Base-by-base conservation (phyloP, 192 early-diverging fungal species). In the Allomyces arbusculus region DNA sequence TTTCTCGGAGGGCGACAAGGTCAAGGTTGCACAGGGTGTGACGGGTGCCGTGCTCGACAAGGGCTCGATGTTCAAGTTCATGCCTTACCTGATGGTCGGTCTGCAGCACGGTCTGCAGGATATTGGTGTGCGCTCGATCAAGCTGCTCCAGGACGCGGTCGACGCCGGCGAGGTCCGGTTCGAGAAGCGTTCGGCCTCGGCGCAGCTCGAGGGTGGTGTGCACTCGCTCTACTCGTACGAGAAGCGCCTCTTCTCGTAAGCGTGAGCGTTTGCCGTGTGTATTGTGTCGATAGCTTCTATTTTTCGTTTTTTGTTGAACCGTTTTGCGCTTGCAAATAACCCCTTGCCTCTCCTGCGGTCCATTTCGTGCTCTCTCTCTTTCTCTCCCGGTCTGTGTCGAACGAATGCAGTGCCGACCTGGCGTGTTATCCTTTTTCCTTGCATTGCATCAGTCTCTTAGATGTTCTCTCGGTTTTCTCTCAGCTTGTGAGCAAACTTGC, bases 21-120 rank as follows among this genome's bases (percentile, higher is more conserved):
- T 98, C 78, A 98, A 98, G 82, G 95, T 98, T 24, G 95, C 95
- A 8, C 95, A 98, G 81, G 95, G 95, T 71, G 95, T 98, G 14
- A 84, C 91, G 26, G 95, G 95, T 23, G 86, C 89, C 14, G 95
- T 98, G n/a, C 81, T 98, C 45, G 95, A 98, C 76, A 94, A 95
- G 84, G 95, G 95, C 33, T 88, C 83, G 43, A 88, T 95, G 67
- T 88, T 91, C 80, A 91, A 89, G 77, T 98, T 93, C 69, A 71
- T 95, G 16, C 86, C 86, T 12, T 98, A 98, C 75, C 76, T 98
- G 28, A 83, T 84, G 62, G 87, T 91, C 45, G 95, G 95, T 67
- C 82, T 98, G 62, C 93, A 98, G 80, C 95, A 98, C 73, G 88
- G 86, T 66, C 80, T 98, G 23, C 95, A 98, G 80, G 95, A 98